These are phyloP conservation scores for Irpex sp. DNA, from an alignment of 1,284 basidiomycete species.

Conservation along the genomic window DNA sequence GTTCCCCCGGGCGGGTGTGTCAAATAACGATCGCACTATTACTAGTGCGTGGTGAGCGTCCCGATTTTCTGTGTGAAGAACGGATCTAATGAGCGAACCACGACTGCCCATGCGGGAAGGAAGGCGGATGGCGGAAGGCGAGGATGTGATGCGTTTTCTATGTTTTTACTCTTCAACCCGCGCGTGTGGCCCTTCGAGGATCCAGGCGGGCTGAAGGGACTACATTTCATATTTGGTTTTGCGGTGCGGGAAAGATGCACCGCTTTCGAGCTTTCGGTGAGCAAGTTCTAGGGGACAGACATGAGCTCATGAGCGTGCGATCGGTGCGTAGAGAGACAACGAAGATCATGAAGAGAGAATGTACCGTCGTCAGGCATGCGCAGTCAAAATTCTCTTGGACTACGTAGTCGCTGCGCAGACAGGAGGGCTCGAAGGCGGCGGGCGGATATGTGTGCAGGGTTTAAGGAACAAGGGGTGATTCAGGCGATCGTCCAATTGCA, in stretches of 20 bases:
- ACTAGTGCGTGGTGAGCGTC: background rate
- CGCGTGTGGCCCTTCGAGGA: no score
- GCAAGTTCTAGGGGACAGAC: background rate
- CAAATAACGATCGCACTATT: background rate
- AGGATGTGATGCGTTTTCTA: background rate
- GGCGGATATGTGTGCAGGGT: background rate
- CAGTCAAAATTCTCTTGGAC: background rate
- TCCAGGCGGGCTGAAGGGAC: background rate
- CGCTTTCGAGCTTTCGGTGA: background rate
- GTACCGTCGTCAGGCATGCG: background rate
- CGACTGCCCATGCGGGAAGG: background rate
- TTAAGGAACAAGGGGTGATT: background rate
- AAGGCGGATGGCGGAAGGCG: background rate
- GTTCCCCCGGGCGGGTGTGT: background rate
- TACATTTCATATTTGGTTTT: background rate
- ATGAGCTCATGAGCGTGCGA: background rate
- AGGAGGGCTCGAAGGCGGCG: background rate
- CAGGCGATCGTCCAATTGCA: background rate
- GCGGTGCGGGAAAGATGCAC: background rate
- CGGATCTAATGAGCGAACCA: background rate
- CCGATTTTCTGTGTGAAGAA: background rate
- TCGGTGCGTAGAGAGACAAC: background rate
- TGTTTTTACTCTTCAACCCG: no score
- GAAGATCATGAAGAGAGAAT: background rate
- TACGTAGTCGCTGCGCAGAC: background rate